Evolutionary conservation across 2,329 filamentous ascomycete species (phyloP).

Genomic region (Colletotrichum tropicale): DNA sequence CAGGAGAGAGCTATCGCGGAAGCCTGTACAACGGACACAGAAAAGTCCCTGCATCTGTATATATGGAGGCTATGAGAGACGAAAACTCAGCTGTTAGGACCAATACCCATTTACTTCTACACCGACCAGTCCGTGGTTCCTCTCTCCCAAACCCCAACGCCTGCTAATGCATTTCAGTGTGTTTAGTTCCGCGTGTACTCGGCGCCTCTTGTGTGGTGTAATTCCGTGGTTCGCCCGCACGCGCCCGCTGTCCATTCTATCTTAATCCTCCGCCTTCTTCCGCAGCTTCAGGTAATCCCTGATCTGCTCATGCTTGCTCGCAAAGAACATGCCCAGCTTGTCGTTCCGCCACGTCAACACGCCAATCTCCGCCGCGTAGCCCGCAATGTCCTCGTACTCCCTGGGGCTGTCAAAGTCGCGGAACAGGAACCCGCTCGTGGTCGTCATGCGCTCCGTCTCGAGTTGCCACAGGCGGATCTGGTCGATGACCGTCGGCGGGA

Average conservation of each 20-base stretch:
- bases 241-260: neutral
- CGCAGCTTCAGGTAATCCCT: constrained; percentile 76
- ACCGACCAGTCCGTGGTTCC: neutral
- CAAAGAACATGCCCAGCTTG: constrained; percentile 83
- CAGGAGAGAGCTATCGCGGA: neutral
- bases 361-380: constrained; percentile 88
- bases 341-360: constrained; percentile 90
- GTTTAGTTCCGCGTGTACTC: neutral
- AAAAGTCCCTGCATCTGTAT: neutral
- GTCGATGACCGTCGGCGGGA: constrained; percentile 95
- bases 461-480: constrained; percentile 98
- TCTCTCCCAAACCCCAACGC: constrained; percentile 19
- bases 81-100: constrained; percentile 6
- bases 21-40: neutral
- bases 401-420: constrained; percentile 78
- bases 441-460: constrained; percentile 92
- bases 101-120: constrained; percentile 17
- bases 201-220: neutral
- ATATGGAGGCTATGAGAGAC: constrained; percentile 1
- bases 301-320: constrained; percentile 89
- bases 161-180: constrained; percentile 20
- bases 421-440: constrained; percentile 84
- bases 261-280: constrained; percentile 49
- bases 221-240: neutral
- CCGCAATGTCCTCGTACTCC: constrained; percentile 73